A percentile compares a stretch with the other conserved stretches of the same genome.
Conservation (phyloP, 768 basidiomycete genomes). For the Candolleomyces efflorescens region DNA sequence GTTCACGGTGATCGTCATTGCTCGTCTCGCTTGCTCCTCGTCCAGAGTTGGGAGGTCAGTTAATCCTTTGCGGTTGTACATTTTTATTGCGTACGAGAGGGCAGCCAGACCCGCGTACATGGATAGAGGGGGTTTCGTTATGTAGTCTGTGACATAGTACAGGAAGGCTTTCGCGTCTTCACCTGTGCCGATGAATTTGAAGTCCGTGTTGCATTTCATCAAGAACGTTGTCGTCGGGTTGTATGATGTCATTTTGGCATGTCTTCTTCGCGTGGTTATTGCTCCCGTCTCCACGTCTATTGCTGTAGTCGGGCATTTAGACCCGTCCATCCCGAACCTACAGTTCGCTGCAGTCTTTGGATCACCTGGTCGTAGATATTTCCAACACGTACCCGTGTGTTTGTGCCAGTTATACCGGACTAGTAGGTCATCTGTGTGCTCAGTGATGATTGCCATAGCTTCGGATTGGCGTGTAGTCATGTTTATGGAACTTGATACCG, state of each 20-base stretch:
- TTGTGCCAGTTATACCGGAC: background rate
- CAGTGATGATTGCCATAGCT: background rate
- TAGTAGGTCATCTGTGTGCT: background rate
- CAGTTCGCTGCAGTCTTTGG: background rate
- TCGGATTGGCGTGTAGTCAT: background rate
- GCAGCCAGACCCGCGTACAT: conserved; percentile 1
- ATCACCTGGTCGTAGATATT: background rate
- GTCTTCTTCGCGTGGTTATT: background rate
- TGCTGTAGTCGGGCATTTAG: background rate
- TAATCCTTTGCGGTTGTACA: background rate
- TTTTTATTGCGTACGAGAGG: background rate
- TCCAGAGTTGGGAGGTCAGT: background rate
- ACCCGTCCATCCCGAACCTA: background rate
- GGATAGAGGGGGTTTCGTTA: conserved; percentile 6
- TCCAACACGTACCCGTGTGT: background rate
- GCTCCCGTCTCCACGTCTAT: background rate
- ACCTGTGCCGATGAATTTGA: conserved; percentile 8
- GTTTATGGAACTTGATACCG: too few species aligned
- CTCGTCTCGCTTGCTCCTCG: conserved; percentile 11
- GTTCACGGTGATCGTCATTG: background rate
- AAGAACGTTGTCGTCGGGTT: background rate
- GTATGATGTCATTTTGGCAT: background rate
- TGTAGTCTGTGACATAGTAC: conserved; percentile 12
- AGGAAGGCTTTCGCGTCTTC: conserved; percentile 1
- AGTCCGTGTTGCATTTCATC: conserved; percentile 7